Percentiles rank a stretch among this genome's conserved stretches.
Conservation (phyloP, 352 stramenopile species). For the Globisporangium perplexum region DNA sequence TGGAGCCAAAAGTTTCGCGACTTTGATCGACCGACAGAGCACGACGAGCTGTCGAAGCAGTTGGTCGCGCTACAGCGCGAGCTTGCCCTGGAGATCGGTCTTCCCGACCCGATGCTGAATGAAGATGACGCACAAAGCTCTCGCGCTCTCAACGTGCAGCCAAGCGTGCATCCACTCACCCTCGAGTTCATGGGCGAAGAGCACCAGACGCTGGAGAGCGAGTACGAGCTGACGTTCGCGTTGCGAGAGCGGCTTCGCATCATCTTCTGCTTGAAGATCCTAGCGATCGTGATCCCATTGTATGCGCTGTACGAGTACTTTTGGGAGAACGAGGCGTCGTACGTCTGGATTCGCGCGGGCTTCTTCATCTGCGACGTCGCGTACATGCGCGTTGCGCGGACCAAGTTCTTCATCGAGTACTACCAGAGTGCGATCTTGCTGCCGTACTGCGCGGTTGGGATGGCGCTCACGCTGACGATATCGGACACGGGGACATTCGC, state of each 20-base stretch:
- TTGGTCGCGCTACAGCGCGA: slow-evolving; percentile 62
- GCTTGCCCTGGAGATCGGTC: slow-evolving; percentile 65
- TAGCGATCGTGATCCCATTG: slow-evolving; percentile 61
- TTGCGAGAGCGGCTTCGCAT: slow-evolving; percentile 61
- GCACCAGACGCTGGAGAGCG: slow-evolving; percentile 62
- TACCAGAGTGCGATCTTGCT: slow-evolving; percentile 73
- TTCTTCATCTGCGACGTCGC: slow-evolving; percentile 70
- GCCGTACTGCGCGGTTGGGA: slow-evolving; percentile 59
- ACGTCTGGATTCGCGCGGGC: slow-evolving; percentile 53
- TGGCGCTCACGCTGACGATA: slow-evolving; percentile 78
- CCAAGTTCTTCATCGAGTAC: slow-evolving; percentile 65
- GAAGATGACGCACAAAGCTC: slow-evolving; percentile 71
- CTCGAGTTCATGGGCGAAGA: slow-evolving; percentile 85
- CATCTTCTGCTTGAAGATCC: slow-evolving; percentile 65
- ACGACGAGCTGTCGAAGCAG: slow-evolving; percentile 78
- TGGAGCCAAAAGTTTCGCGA: slow-evolving; percentile 81
- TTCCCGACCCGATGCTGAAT: slow-evolving; percentile 49
- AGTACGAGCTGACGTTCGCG: slow-evolving; percentile 73
- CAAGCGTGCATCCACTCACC: slow-evolving; percentile 66
- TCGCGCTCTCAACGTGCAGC: slow-evolving; percentile 53
- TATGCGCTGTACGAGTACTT: slow-evolving; percentile 72
- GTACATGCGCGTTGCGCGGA: slow-evolving; percentile 63
- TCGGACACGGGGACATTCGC: slow-evolving; percentile 82
- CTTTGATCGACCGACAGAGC: slow-evolving; percentile 68
- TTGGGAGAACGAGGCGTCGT: slow-evolving; percentile 51